Evolutionary conservation across 1,284 basidiomycete genomes (phyloP).

Genomic region (Tylopilus sp.): DNA sequence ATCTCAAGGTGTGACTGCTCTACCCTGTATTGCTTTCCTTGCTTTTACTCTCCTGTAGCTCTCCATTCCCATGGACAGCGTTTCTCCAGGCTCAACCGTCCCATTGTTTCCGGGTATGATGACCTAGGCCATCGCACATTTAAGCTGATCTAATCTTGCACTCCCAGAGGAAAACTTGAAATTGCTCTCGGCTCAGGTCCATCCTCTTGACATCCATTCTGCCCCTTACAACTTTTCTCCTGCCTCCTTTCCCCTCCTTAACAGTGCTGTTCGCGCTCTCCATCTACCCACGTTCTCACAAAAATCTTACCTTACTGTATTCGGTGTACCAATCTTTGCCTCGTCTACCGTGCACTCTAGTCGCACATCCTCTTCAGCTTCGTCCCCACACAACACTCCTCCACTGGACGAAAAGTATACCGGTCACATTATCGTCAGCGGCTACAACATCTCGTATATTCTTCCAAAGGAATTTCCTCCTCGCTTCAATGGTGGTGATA

Average conservation of each 20-base stretch:
- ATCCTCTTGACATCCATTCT: slow-evolving; percentile 65
- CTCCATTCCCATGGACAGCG: slow-evolving; percentile 57
- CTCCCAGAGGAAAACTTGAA: slow-evolving; percentile 69
- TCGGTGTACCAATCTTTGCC: slow-evolving; percentile 40
- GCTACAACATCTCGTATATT: slow-evolving; percentile 70
- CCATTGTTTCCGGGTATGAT: slow-evolving; percentile 64
- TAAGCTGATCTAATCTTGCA: slow-evolving; percentile 1
- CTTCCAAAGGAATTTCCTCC: slow-evolving; percentile 67
- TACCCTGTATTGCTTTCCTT: neutral
- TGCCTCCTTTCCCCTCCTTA: slow-evolving; percentile 54
- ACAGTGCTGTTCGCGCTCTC: slow-evolving; percentile 62
- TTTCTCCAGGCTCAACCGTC: slow-evolving; percentile 59
- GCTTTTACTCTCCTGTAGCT: slow-evolving; percentile 42
- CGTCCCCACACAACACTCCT: slow-evolving; percentile 29
- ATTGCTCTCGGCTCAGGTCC: slow-evolving; percentile 62
- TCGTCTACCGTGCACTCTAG: slow-evolving; percentile 37
- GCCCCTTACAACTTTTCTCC: slow-evolving; percentile 71
- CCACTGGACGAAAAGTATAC: slow-evolving; percentile 61
- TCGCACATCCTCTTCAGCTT: slow-evolving; percentile 30
- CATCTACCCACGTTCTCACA: slow-evolving; percentile 57
- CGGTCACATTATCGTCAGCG: slow-evolving; percentile 68
- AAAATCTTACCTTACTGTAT: slow-evolving; percentile 55
- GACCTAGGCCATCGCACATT: neutral
- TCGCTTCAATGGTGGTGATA: slow-evolving; percentile 36
- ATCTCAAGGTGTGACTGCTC: slow-evolving; percentile 55